Conservation (phyloP, 2,329 filamentous ascomycete species). For the Fusarium kyushuense region DNA sequence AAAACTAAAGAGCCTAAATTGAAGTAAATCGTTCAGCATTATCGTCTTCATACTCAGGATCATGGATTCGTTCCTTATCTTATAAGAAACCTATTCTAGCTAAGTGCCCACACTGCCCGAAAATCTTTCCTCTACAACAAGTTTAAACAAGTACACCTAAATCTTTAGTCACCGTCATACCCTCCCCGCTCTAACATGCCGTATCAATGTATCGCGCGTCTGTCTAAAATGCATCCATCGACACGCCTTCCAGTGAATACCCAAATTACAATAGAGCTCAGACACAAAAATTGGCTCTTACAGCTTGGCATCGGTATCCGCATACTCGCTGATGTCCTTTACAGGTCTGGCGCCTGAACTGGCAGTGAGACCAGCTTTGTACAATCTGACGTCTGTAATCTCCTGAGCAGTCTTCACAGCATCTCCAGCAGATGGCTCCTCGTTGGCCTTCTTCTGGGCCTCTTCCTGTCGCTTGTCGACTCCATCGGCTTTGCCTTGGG, state of each 20-base stretch:
- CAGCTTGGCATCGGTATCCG: conserved; percentile 86
- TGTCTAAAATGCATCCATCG: conserved; percentile 31
- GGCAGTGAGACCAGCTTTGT: conserved; percentile 80
- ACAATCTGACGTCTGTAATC: conserved; percentile 83
- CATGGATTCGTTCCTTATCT: neutral
- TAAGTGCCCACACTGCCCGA: neutral
- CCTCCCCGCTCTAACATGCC: conserved; percentile 15
- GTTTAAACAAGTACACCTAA: conserved; percentile 5
- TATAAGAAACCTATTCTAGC: neutral
- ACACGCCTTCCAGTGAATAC: conserved; percentile 9
- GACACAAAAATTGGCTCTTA: conserved; percentile 51
- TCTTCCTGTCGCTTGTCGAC: conserved; percentile 63
- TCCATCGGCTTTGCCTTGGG: conserved; percentile 69
- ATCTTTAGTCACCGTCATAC: conserved; percentile 1
- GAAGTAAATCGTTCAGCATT: neutral
- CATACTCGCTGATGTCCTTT: conserved; percentile 83
- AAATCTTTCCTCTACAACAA: conserved; percentile 7
- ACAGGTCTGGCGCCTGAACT: conserved; percentile 79
- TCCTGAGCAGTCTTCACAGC: conserved; percentile 60
- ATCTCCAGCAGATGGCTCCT: conserved; percentile 51
- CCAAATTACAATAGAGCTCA: conserved; percentile 9
- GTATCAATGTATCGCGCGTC: conserved; percentile 22
- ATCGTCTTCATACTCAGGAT: neutral
- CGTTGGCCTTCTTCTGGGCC: conserved; percentile 52
- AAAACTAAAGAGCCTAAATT: neutral